Evolutionary conservation across 495 filamentous ascomycete genomes (phyloP).

Genomic region (Pyrenula massariospora): DNA sequence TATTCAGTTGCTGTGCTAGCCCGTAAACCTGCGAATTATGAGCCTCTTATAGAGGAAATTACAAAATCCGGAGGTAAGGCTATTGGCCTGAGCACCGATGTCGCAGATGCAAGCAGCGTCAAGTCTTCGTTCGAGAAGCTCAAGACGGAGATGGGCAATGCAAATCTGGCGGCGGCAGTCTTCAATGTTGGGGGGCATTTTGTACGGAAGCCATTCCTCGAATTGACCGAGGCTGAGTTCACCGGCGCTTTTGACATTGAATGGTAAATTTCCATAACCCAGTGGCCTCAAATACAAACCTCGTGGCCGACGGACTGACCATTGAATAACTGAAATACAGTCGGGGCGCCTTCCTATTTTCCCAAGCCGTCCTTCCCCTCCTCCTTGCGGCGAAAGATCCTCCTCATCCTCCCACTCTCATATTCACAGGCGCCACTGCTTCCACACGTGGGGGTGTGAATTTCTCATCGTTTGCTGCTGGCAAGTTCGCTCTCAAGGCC

Average conservation of each 20-base stretch:
- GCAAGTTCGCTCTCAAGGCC: slow-evolving; percentile 61
- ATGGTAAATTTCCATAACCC: slow-evolving; percentile 25
- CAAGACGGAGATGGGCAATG: slow-evolving; percentile 31
- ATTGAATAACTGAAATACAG: slow-evolving; percentile 11
- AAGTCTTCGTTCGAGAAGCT: slow-evolving; percentile 44
- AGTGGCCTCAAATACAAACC: background rate
- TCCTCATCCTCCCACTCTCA: slow-evolving; percentile 49
- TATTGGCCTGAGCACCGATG: slow-evolving; percentile 52
- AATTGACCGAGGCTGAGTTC: slow-evolving; percentile 45
- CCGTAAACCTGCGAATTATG: slow-evolving; percentile 42
- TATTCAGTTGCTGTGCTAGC: slow-evolving; percentile 62
- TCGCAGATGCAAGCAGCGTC: slow-evolving; percentile 38
- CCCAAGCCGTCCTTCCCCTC: slow-evolving; percentile 50
- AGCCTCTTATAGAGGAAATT: slow-evolving; percentile 49
- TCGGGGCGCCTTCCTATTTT: slow-evolving; percentile 56
- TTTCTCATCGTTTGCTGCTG: slow-evolving; percentile 51
- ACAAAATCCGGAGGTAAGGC: slow-evolving; percentile 48
- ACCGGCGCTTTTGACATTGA: slow-evolving; percentile 33
- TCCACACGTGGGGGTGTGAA: slow-evolving; percentile 50
- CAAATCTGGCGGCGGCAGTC: slow-evolving; percentile 49
- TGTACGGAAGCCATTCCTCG: slow-evolving; percentile 54
- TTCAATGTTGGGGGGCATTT: slow-evolving; percentile 57
- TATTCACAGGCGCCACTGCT: slow-evolving; percentile 68
- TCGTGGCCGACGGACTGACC: no score
- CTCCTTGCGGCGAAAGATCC: slow-evolving; percentile 39